Evolutionary conservation across 441 rosid genomes (phyloP).

Genomic region (Flueggea neowawraea): DNA sequence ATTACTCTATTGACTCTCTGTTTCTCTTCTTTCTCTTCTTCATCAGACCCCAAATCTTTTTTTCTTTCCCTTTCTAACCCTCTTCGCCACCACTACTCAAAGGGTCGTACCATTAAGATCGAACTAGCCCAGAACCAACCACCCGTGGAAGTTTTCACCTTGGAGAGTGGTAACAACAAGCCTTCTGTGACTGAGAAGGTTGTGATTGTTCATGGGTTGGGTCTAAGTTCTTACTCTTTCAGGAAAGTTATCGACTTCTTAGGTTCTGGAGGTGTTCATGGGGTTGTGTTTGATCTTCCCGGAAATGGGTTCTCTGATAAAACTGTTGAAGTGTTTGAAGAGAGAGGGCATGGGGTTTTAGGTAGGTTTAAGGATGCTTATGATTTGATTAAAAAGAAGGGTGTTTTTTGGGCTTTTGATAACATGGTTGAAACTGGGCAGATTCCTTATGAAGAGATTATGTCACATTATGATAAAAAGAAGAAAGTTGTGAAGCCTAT

Average conservation of each 20-base stretch:
- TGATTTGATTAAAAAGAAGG: slow-evolving; percentile 74
- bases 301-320: slow-evolving; percentile 97
- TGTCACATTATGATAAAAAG: slow-evolving; percentile 29
- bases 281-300: slow-evolving; percentile 75
- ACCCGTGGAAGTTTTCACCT: slow-evolving; percentile 63
- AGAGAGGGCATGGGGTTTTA: slow-evolving; percentile 43
- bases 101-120: slow-evolving; percentile 70
- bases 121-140: slow-evolving; percentile 40
- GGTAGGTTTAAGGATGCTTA: slow-evolving; percentile 65
- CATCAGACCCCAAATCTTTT: slow-evolving; percentile 67
- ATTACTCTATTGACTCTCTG: slow-evolving; percentile 35
- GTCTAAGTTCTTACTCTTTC: slow-evolving; percentile 77
- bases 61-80: slow-evolving; percentile 62
- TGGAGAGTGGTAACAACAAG: slow-evolving; percentile 35
- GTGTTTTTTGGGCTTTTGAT: slow-evolving; percentile 95
- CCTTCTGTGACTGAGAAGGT: slow-evolving; percentile 43
- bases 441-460: slow-evolving; percentile 72
- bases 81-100: slow-evolving; percentile 75
- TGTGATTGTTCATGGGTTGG: slow-evolving; percentile 75
- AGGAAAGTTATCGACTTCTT: slow-evolving; percentile 39
- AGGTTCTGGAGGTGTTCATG: slow-evolving; percentile 64
- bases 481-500: slow-evolving; percentile 46
- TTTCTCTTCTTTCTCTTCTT: slow-evolving; percentile 32
- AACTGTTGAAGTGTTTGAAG: slow-evolving; percentile 51
- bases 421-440: slow-evolving; percentile 90